Percentiles rank a stretch among this genome's conserved stretches.
phyloP scores from a whole-genome alignment of 2,329 filamentous ascomycete genomes.

The Orbilia oligospora region DNA sequence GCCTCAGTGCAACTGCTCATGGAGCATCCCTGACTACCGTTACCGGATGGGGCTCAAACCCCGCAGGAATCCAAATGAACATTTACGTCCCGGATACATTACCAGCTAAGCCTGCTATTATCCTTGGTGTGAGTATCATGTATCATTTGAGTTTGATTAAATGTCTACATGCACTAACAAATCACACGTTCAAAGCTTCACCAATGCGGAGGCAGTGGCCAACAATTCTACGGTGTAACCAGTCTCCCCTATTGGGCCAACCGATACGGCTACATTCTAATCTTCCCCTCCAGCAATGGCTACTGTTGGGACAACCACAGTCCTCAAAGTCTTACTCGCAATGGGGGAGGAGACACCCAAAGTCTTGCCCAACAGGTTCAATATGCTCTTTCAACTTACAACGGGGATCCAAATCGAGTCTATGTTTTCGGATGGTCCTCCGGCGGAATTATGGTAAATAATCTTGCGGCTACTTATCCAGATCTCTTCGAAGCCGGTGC shows the following conservation, averaged over 20 bases:
- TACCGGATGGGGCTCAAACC: constrained; percentile 69
- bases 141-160: too few species aligned
- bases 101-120: constrained; percentile 63
- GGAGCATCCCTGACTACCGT: constrained; percentile 34
- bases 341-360: constrained; percentile 67
- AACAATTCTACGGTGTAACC: constrained; percentile 57
- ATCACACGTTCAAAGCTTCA: constrained; percentile 34
- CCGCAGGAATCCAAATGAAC: constrained; percentile 71
- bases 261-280: constrained; percentile 47
- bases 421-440: constrained; percentile 66
- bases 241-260: constrained; percentile 57
- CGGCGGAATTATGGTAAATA: constrained; percentile 68
- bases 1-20: neutral
- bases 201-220: constrained; percentile 56
- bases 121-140: constrained; percentile 61
- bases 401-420: constrained; percentile 65
- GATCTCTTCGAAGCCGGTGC: constrained; percentile 70
- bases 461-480: constrained; percentile 70
- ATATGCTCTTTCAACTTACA: constrained; percentile 66
- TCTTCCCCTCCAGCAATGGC: constrained; percentile 39
- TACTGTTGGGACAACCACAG: constrained; percentile 57
- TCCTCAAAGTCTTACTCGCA: constrained; percentile 64
- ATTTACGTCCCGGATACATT: constrained; percentile 68
- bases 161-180: too few species aligned
- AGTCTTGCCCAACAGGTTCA: constrained; percentile 67